Conservation (phyloP, 192 early-diverging fungal species). For the Linnemannia elongata region DNA sequence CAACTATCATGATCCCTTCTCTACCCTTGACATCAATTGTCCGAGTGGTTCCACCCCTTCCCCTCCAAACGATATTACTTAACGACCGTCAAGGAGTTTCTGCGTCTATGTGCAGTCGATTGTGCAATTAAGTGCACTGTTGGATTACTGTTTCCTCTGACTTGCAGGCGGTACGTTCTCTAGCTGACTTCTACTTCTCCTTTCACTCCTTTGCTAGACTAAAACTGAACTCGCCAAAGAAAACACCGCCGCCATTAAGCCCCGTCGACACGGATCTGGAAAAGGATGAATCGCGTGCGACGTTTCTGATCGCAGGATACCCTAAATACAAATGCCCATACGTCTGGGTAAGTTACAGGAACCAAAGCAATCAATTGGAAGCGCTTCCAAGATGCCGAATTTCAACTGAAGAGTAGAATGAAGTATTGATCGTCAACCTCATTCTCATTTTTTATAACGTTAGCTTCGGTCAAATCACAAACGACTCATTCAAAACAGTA, state of each 20-base stretch:
- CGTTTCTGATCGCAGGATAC: slow-evolving; percentile 78
- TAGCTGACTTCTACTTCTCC: neutral
- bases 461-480: slow-evolving; percentile 74
- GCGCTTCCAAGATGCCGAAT: no score
- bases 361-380: neutral
- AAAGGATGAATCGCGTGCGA: slow-evolving; percentile 65
- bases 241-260: slow-evolving; percentile 43
- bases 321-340: slow-evolving; percentile 79
- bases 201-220: slow-evolving; percentile 9
- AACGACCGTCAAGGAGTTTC: neutral
- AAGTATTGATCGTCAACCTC: neutral
- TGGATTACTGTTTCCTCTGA: neutral
- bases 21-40: neutral
- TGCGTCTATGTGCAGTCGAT: neutral
- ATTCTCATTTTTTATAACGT: slow-evolving; percentile 3
- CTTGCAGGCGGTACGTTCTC: neutral
- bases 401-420: neutral
- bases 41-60: neutral
- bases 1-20: neutral
- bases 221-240: slow-evolving; percentile 28
- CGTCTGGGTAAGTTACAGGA: slow-evolving; percentile 70
- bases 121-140: neutral
- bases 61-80: neutral
- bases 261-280: slow-evolving; percentile 57
- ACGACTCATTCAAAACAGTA: slow-evolving; percentile 59